phyloP scores from a whole-genome alignment of 257 asterid species.

The Solanum raphanifolium region DNA sequence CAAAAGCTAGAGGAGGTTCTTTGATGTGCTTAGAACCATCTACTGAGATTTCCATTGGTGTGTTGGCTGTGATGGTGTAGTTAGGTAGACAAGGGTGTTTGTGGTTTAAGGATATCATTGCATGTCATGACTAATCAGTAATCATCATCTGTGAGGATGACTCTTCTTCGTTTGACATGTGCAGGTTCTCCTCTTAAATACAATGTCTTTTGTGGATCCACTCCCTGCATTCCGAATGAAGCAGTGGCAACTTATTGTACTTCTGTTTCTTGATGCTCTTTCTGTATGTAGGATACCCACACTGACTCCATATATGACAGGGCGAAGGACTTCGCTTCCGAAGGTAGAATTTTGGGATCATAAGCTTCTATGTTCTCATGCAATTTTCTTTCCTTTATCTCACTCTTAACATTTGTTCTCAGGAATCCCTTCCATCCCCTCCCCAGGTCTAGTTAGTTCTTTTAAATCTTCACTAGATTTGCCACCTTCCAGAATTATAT shows the following conservation, averaged over 20 bases:
- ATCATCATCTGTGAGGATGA: neutral
- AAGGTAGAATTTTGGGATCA: slow-evolving; percentile 42
- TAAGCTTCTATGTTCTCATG: neutral
- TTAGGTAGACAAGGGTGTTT: neutral
- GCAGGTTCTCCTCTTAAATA: slow-evolving; percentile 66
- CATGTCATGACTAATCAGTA: neutral
- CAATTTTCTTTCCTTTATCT: neutral
- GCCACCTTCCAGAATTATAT: neutral
- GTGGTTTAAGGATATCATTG: neutral
- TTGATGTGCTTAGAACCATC: neutral
- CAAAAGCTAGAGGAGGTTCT: neutral
- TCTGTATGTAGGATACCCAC: slow-evolving; percentile 68
- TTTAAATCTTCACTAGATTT: neutral
- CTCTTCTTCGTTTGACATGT: neutral
- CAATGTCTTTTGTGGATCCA: slow-evolving; percentile 78
- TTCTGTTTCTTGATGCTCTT: slow-evolving; percentile 83
- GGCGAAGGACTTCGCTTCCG: slow-evolving; percentile 49
- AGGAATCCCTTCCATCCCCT: too few species aligned
- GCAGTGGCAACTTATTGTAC: slow-evolving; percentile 72
- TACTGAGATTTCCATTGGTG: neutral
- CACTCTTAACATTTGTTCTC: neutral
- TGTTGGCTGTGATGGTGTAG: neutral
- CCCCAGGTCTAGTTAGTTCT: neutral
- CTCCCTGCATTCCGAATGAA: slow-evolving; percentile 76
- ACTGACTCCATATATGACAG: slow-evolving; percentile 43